Conservation (phyloP, 2,329 filamentous ascomycete species). For the Fusarium tanahbumbuense region DNA sequence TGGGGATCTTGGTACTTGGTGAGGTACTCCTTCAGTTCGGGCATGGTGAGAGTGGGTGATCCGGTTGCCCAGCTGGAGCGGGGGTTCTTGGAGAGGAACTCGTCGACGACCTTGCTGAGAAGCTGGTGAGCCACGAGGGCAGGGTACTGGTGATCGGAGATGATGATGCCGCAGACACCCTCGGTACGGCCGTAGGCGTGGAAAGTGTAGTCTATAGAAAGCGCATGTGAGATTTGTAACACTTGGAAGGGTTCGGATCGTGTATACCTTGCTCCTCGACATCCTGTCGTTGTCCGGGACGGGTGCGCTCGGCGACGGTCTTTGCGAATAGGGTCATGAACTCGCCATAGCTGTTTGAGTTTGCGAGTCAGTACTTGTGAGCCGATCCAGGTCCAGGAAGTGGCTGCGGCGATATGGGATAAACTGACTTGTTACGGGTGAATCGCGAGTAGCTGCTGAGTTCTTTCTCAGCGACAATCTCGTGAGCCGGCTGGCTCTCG, state of each 20-base stretch:
- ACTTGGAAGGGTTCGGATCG: neutral
- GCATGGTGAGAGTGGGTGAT: conserved; percentile 69
- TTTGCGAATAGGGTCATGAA: conserved; percentile 89
- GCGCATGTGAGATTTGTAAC: conserved; percentile 30
- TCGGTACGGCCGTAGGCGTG: conserved; percentile 82
- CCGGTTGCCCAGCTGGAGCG: conserved; percentile 72
- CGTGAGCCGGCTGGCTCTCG: conserved; percentile 78
- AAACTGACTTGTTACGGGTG: conserved; percentile 73
- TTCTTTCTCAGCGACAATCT: conserved; percentile 82
- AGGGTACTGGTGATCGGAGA: conserved; percentile 80
- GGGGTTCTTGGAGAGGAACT: conserved; percentile 83
- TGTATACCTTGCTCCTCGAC: conserved; percentile 79
- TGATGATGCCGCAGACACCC: conserved; percentile 80
- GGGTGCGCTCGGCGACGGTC: conserved; percentile 87
- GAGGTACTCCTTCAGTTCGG: conserved; percentile 81
- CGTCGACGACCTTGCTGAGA: conserved; percentile 86
- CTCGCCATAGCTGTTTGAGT: conserved; percentile 58
- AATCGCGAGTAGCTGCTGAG: conserved; percentile 84
- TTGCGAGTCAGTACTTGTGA: conserved; percentile 27
- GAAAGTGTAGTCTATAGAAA: conserved; percentile 72
- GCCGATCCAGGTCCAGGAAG: neutral
- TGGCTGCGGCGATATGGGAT: neutral
- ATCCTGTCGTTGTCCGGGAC: conserved; percentile 83
- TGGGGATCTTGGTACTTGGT: conserved; percentile 84
- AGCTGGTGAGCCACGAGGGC: conserved; percentile 85